phyloP scores from a whole-genome alignment of 371 early-diverging fungal species.

The Dinochytrium kinnereticum region DNA sequence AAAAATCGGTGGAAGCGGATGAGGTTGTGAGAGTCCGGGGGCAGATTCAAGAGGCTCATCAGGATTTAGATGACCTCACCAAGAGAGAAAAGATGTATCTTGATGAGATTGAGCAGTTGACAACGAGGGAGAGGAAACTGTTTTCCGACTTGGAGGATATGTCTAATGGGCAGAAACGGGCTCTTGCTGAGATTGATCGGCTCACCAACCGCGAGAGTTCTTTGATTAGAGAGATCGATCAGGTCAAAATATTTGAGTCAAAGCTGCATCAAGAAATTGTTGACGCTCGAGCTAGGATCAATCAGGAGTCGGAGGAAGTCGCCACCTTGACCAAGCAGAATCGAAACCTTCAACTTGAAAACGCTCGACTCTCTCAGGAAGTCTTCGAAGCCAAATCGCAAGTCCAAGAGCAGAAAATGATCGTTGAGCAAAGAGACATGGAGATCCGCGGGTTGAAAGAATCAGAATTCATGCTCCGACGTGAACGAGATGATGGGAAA shows the following conservation, averaged over 20 bases:
- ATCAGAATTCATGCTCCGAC: slow-evolving; percentile 24
- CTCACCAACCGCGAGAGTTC: slow-evolving; percentile 8
- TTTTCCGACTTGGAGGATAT: slow-evolving; percentile 41
- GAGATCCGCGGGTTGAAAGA: slow-evolving; percentile 26
- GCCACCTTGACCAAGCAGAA: slow-evolving; percentile 28
- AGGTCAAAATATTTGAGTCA: slow-evolving; percentile 30
- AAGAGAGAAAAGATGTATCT: slow-evolving; percentile 41
- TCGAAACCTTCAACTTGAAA: slow-evolving; percentile 36
- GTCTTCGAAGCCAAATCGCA: slow-evolving; percentile 29
- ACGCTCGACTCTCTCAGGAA: slow-evolving; percentile 32
- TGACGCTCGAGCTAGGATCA: slow-evolving; percentile 12
- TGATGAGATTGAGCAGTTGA: slow-evolving; percentile 47
- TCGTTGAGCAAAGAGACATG: slow-evolving; percentile 22
- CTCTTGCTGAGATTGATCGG: slow-evolving; percentile 37
- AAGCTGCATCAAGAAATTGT: slow-evolving; percentile 41
- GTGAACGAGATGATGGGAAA: slow-evolving; percentile 35
- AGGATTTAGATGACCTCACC: slow-evolving; percentile 39
- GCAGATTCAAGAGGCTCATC: slow-evolving; percentile 28
- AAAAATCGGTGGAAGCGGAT: slow-evolving; percentile 33
- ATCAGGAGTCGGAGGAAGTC: slow-evolving; percentile 34
- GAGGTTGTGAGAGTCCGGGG: slow-evolving; percentile 28
- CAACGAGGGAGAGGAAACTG: slow-evolving; percentile 38
- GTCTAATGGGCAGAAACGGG: slow-evolving; percentile 32
- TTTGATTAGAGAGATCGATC: slow-evolving; percentile 38
- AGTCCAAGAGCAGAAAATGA: slow-evolving; percentile 30